Percentiles rank a stretch among this genome's conserved stretches.
Evolutionary conservation across 1,284 basidiomycete species (phyloP).

Genomic region (Sanghuangporus baumii): DNA sequence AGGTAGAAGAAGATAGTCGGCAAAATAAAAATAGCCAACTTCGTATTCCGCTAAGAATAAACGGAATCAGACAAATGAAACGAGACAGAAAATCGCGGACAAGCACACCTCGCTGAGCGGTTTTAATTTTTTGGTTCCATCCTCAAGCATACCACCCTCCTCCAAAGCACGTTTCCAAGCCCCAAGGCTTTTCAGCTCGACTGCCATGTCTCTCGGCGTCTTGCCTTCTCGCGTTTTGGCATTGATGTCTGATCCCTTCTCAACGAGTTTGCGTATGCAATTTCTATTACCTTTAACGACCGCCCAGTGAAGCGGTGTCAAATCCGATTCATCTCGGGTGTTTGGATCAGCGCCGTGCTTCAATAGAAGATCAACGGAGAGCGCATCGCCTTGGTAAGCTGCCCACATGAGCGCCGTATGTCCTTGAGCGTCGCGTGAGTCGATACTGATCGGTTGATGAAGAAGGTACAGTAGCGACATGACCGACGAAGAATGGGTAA

Average conservation of each 20-base stretch:
- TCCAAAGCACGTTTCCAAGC: constrained; percentile 87
- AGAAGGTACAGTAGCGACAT: constrained; percentile 93
- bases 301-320: constrained; percentile 96
- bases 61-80: background rate
- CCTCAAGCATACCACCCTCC: constrained; percentile 77
- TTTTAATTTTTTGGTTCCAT: constrained; percentile 63
- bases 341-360: constrained; percentile 81
- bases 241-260: constrained; percentile 79
- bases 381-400: constrained; percentile 95
- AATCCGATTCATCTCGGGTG: constrained; percentile 73
- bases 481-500: constrained; percentile 89
- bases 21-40: constrained; percentile 73
- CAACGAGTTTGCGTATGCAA: constrained; percentile 81
- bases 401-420: constrained; percentile 99
- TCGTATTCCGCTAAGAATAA: constrained; percentile 62
- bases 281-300: constrained; percentile 92
- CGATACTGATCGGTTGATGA: constrained; percentile 86
- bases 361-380: constrained; percentile 89
- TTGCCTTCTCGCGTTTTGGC: constrained; percentile 83
- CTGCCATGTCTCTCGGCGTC: constrained; percentile 91
- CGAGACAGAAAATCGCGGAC: constrained; percentile 1
- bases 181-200: constrained; percentile 84
- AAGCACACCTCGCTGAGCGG: constrained; percentile 63
- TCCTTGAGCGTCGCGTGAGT: constrained; percentile 85
- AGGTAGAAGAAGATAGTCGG: constrained; percentile 77